Evolutionary conservation across 257 asterid species (phyloP).

Genomic region (Przewalskia tangutica): DNA sequence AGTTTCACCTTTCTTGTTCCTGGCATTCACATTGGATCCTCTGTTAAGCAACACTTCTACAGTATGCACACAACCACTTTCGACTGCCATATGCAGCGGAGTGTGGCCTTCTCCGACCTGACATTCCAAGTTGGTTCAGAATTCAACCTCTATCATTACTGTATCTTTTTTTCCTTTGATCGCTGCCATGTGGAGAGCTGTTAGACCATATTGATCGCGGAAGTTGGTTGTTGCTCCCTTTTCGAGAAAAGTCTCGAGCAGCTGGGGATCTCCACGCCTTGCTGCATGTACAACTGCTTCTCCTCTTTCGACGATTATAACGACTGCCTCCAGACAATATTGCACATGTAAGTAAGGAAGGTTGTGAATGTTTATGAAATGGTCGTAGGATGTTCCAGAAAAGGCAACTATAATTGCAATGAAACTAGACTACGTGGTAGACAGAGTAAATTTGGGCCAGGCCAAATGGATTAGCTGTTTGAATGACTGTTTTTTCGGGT

Average conservation of each 20-base stretch:
- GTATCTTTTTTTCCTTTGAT: constrained; percentile 61
- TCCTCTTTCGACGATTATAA: constrained; percentile 54
- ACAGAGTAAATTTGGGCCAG: not conserved
- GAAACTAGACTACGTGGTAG: not conserved
- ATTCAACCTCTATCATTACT: constrained; percentile 51
- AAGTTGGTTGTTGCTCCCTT: constrained; percentile 45
- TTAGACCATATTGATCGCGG: constrained; percentile 52
- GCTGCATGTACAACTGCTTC: constrained; percentile 55
- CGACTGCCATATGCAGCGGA: constrained; percentile 68
- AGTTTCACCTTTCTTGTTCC: constrained; percentile 42
- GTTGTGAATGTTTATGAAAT: not conserved
- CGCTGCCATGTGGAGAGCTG: constrained; percentile 62
- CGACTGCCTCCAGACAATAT: constrained; percentile 31
- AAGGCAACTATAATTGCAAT: not conserved
- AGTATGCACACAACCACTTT: constrained; percentile 50
- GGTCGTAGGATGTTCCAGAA: not conserved
- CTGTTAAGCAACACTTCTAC: constrained; percentile 52
- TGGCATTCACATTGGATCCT: constrained; percentile 56
- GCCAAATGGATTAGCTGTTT: not conserved
- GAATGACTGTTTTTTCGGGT: not conserved
- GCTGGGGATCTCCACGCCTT: constrained; percentile 49
- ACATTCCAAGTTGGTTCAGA: constrained; percentile 57
- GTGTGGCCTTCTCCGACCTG: constrained; percentile 60
- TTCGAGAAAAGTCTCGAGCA: constrained; percentile 46
- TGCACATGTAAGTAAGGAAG: not conserved